Base-by-base conservation (phyloP, 306 rosid genomes). In the Corylus heterophylla region DNA sequence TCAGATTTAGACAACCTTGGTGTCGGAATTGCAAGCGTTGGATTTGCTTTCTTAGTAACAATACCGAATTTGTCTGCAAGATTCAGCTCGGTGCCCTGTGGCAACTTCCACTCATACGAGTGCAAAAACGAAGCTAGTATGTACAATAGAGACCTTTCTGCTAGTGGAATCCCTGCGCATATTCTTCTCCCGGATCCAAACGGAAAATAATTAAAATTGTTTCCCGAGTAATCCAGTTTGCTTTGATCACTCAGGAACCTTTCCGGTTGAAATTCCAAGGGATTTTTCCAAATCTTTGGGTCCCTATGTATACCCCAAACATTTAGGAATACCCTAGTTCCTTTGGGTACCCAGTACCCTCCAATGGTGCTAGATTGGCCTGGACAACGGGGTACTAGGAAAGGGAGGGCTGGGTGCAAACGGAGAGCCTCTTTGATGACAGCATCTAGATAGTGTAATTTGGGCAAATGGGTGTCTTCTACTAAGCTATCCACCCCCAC, bases 151-250 rank as follows among this genome's bases (percentile, higher is more conserved):
- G 52, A 76, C 54, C 74, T 85, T 42, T 82, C 88, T 0, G 73
- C 87, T 1, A 85, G 9, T 1, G 85, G 56, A 14, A 83, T 4
- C n/a, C 86, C 87, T 0, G 80, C 80, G 58, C 89, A 85, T 0
- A 83, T 49, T 58, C 87, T 85, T 29, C 85, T 82, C 4, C 91
- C 84, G 0, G 74, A 78, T 1, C 91, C 91, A 73, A 88, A 88
- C 7, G 87, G 82, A 5, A 73, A 11, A 49, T 49, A 88, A 11
- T 73, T 22, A 13, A 78, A 72, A 7, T 64, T 56, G 7, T 82
- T 82, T 10, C 83, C 87, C 0, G 8, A 7, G 42, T 48, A 71
- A 31, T 80, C 83, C 54, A 76, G 59, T 1, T 67, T 17, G 1
- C 25, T 50, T 0, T 54, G 5, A 10, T 59, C 20, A 8, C 35